Conservation (phyloP, 2,329 filamentous ascomycete species). For the Metarhizium rileyi region DNA sequence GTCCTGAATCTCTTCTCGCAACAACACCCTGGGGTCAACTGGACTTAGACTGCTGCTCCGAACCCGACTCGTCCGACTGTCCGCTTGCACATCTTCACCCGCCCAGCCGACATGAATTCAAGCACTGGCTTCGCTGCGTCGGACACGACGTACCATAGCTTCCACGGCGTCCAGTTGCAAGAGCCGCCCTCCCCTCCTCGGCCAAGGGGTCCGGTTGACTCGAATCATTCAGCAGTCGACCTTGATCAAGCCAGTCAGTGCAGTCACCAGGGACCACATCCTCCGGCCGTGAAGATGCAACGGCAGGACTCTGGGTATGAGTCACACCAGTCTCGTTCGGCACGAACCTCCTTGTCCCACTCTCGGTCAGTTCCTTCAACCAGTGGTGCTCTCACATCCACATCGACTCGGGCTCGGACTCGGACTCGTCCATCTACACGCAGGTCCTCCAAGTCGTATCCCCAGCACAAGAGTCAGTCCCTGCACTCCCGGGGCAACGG, state of each 20-base stretch:
- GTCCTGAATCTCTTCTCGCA: neutral
- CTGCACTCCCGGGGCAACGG: slow-evolving; percentile 22
- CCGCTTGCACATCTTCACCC: neutral
- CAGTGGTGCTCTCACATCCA: slow-evolving; percentile 10
- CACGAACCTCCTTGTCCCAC: slow-evolving; percentile 26
- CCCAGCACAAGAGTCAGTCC: slow-evolving; percentile 22
- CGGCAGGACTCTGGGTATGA: slow-evolving; percentile 52
- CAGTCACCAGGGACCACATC: slow-evolving; percentile 12
- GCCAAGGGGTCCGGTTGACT: slow-evolving; percentile 9
- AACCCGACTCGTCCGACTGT: neutral
- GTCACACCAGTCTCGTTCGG: slow-evolving; percentile 31
- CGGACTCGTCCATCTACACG: slow-evolving; percentile 32
- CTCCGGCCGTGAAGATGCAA: slow-evolving; percentile 33
- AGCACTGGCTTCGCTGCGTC: slow-evolving; percentile 32
- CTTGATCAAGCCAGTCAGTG: slow-evolving; percentile 11
- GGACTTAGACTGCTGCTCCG: neutral
- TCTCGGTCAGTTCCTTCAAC: slow-evolving; percentile 16
- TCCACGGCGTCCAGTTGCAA: slow-evolving; percentile 38
- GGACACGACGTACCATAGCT: slow-evolving; percentile 45
- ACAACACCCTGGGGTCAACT: neutral
- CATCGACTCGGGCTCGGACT: slow-evolving; percentile 24
- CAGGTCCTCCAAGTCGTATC: slow-evolving; percentile 29
- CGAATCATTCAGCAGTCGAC: slow-evolving; percentile 10
- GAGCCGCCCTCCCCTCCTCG: slow-evolving; percentile 23
- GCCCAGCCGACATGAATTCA: slow-evolving; percentile 4